Percentiles rank a stretch among this genome's conserved stretches.
phyloP scores from a whole-genome alignment of 345 rosid genomes.

The Arabidopsis arenosa region DNA sequence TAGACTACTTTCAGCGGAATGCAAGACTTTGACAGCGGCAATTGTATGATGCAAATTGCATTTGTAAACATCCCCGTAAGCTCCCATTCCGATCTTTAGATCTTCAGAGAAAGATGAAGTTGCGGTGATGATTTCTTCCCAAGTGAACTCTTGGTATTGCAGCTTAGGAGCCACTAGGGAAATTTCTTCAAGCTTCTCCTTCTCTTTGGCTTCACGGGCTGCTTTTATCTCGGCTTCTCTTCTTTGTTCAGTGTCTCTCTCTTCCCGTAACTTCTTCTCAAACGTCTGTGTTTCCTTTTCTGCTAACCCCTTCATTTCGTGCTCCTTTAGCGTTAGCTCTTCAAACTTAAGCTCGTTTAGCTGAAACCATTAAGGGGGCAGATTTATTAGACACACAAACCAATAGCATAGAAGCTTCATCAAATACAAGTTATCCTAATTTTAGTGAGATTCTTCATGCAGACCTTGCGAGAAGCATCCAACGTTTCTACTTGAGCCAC shows the following conservation, averaged over 20 bases:
- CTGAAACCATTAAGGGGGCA: conserved; percentile 22
- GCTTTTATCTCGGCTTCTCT: conserved; percentile 60
- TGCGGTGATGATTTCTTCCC: conserved; percentile 46
- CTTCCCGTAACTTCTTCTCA: conserved; percentile 61
- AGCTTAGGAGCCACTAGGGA: conserved; percentile 23
- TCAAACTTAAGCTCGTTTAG: conserved; percentile 50
- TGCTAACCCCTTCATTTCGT: conserved; percentile 51
- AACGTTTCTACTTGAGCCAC: conserved; percentile 70
- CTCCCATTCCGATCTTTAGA: conserved; percentile 48
- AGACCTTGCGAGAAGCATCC: conserved; percentile 81
- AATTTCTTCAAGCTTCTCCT: conserved; percentile 53
- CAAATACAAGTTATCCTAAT: not conserved
- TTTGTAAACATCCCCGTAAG: conserved; percentile 48
- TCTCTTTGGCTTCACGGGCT: conserved; percentile 56
- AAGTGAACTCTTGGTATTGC: conserved; percentile 48
- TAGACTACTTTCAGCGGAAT: conserved; percentile 38
- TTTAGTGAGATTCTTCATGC: conserved; percentile 8
- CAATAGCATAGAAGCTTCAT: conserved; percentile 1
- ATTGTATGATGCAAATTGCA: conserved; percentile 48
- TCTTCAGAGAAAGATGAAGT: conserved; percentile 51
- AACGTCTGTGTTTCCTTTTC: conserved; percentile 55
- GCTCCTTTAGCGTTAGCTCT: conserved; percentile 55
- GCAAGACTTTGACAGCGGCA: conserved; percentile 50
- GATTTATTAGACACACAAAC: conserved; percentile 1
- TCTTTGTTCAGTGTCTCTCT: conserved; percentile 58